A percentile compares a stretch with the other conserved stretches of the same genome.
phyloP scores from a whole-genome alignment of 208 protist species.

The Trypanosoma avium region DNA sequence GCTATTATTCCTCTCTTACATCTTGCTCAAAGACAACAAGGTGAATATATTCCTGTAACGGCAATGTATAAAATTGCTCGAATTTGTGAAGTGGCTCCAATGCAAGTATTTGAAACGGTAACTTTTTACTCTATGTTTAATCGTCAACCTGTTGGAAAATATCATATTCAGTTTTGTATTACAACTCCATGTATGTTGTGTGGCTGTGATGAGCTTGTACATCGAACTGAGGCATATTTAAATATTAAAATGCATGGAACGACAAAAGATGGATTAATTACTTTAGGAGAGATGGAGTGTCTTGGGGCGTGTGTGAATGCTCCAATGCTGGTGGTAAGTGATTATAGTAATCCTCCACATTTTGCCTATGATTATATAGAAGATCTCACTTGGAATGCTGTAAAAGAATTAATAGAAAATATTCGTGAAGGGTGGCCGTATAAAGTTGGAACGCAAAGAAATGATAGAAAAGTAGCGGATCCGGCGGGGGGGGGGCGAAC shows the following conservation, averaged over 20 bases:
- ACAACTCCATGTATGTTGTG: slow-evolving; percentile 94
- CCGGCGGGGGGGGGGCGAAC: slow-evolving; percentile 83
- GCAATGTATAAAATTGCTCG: slow-evolving; percentile 95
- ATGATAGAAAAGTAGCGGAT: slow-evolving; percentile 67
- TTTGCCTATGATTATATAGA: slow-evolving; percentile 91
- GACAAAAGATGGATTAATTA: slow-evolving; percentile 86
- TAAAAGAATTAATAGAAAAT: slow-evolving; percentile 80
- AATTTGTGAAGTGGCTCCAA: slow-evolving; percentile 90
- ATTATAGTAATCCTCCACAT: slow-evolving; percentile 90
- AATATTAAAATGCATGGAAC: slow-evolving; percentile 86
- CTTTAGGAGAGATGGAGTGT: slow-evolving; percentile 94
- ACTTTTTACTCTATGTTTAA: slow-evolving; percentile 97
- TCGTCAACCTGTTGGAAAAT: slow-evolving; percentile 92
- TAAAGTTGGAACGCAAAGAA: slow-evolving; percentile 72
- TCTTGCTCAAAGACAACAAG: slow-evolving; percentile 90
- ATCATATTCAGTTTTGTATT: slow-evolving; percentile 93
- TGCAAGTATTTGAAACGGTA: slow-evolving; percentile 91
- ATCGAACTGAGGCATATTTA: slow-evolving; percentile 77
- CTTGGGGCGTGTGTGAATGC: slow-evolving; percentile 94
- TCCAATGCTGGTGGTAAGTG: slow-evolving; percentile 92
- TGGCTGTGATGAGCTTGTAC: slow-evolving; percentile 86
- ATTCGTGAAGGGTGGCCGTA: slow-evolving; percentile 73
- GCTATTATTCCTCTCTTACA: slow-evolving; percentile 90
- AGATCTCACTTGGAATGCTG: slow-evolving; percentile 86
- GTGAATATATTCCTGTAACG: slow-evolving; percentile 91